These are phyloP conservation scores for Ceratocystis alfenasii DNA, from an alignment of 2,329 filamentous ascomycete species.

Conservation along the genomic window DNA sequence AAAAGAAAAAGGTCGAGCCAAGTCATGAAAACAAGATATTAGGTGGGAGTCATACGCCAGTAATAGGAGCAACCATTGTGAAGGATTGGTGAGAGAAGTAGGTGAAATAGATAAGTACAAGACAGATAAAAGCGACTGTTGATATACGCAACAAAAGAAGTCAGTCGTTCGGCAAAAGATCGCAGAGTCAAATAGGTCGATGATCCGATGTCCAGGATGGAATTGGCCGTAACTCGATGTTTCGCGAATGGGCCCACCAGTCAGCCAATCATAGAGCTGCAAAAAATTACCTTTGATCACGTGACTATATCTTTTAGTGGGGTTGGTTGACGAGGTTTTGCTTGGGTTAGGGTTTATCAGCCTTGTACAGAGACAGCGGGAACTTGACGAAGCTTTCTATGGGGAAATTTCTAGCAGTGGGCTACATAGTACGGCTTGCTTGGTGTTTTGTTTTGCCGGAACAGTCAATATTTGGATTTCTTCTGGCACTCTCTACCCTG, in stretches of 20 bases:
- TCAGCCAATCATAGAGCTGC: constrained; percentile 18
- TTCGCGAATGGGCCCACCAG: neutral
- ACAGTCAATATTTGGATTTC: neutral
- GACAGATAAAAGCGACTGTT: neutral
- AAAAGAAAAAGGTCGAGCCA: neutral
- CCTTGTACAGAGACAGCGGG: neutral
- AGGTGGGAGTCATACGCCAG: constrained; percentile 41
- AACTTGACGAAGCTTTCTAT: constrained; percentile 3
- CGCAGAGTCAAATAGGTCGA: constrained; percentile 2
- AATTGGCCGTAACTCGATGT: constrained; percentile 2
- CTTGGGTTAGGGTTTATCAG: neutral
- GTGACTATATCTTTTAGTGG: constrained; percentile 10
- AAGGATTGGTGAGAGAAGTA: neutral
- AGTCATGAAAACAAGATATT: constrained; percentile 27
- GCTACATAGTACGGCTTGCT: neutral
- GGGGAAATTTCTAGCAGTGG: neutral
- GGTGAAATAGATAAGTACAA: constrained; percentile 7
- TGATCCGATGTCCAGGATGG: constrained; percentile 18
- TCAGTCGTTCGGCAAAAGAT: constrained; percentile 11
- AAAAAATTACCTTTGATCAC: constrained; percentile 8
- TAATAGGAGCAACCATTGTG: constrained; percentile 35
- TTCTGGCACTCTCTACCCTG: too few species aligned
- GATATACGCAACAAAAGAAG: neutral
- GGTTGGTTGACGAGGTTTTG: neutral
- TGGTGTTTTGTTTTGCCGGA: neutral